phyloP scores from a whole-genome alignment of 1,284 basidiomycete species.

The Trichosporon sp. region DNA sequence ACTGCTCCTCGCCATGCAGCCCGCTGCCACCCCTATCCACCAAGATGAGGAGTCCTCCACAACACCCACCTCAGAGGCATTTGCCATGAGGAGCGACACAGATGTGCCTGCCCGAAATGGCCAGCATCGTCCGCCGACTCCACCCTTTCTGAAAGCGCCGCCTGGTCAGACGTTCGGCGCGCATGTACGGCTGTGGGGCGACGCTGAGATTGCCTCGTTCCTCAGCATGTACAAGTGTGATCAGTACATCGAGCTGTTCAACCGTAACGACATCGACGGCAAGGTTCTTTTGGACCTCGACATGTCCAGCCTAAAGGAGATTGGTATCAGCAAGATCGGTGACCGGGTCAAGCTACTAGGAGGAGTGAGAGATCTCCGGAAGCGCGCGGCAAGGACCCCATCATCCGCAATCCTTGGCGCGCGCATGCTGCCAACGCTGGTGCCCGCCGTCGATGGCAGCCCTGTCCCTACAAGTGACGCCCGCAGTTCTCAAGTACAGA shows the following conservation, averaged over 20 bases:
- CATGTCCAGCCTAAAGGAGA: constrained; percentile 75
- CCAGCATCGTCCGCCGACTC: constrained; percentile 29
- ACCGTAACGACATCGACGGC: constrained; percentile 78
- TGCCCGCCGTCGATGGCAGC: background rate
- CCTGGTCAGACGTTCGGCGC: constrained; percentile 27
- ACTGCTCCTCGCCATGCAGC: background rate
- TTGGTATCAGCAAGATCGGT: constrained; percentile 80
- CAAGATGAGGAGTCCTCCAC: constrained; percentile 1
- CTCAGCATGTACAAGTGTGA: constrained; percentile 57
- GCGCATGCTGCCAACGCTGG: background rate
- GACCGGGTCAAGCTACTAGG: constrained; percentile 79
- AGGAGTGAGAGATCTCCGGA: constrained; percentile 72
- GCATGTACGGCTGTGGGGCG: constrained; percentile 40
- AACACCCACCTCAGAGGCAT: background rate
- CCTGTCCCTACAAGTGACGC: background rate
- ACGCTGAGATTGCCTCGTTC: constrained; percentile 36
- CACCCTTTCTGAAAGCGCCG: constrained; percentile 32
- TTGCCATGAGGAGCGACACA: background rate
- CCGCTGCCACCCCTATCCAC: background rate
- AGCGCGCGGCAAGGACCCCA: constrained; percentile 34
- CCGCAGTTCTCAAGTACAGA: constrained; percentile 13
- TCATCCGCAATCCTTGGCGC: background rate
- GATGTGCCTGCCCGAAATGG: background rate
- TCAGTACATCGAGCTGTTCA: constrained; percentile 65
- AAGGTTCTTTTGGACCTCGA: constrained; percentile 84